These are phyloP conservation scores for Pelargonium myrrhifolium DNA, from an alignment of 441 rosid genomes.

Conservation along the genomic window DNA sequence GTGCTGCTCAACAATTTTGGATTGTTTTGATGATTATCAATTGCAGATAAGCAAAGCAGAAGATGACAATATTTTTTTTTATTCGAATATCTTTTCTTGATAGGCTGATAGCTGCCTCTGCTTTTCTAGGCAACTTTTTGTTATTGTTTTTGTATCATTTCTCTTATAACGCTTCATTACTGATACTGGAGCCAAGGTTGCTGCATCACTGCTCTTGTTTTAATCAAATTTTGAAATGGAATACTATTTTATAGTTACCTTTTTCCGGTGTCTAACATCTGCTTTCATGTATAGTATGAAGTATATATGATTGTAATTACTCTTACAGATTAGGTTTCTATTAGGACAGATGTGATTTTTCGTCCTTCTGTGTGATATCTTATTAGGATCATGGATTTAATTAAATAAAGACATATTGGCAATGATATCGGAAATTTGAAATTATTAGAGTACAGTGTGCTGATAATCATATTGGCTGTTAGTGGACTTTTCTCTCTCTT, in stretches of 20 bases:
- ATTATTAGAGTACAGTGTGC: neutral
- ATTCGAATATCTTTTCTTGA: neutral
- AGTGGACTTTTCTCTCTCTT: neutral
- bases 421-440: too few species aligned
- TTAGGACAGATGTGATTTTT: neutral
- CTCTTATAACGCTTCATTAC: too few species aligned
- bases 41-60: neutral
- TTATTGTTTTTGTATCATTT: too few species aligned
- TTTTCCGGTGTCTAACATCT: too few species aligned
- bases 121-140: too few species aligned
- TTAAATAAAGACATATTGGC: too few species aligned
- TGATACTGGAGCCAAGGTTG: too few species aligned
- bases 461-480: neutral
- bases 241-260: too few species aligned
- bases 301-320: neutral
- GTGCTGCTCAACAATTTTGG: neutral
- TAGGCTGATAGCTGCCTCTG: too few species aligned
- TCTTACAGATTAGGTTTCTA: neutral
- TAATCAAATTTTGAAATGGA: neutral
- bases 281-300: neutral
- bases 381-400: neutral
- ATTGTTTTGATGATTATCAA: neutral
- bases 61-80: neutral
- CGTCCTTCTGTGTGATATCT: neutral
- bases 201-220: neutral